A percentile compares a stretch with the other conserved stretches of the same genome.
Evolutionary conservation across 108 stramenopile species (phyloP).

Genomic region (Aurantiochytrium sp.): DNA sequence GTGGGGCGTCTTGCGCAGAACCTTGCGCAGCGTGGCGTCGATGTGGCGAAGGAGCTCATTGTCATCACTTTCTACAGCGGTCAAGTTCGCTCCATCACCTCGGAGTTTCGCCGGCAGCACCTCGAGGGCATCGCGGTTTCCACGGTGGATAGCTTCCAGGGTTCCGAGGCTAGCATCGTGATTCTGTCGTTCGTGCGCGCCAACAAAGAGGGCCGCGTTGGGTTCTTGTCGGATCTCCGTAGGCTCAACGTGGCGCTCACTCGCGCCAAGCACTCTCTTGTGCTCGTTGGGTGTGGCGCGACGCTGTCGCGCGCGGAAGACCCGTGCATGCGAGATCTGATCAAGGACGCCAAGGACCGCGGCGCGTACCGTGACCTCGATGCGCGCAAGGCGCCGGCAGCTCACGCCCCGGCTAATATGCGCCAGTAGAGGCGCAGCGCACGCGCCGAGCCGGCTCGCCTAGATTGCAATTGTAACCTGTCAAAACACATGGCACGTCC

Average conservation of each 20-base stretch:
- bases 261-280: slow-evolving; percentile 59
- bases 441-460: no score
- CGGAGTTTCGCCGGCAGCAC: neutral
- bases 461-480: no score
- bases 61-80: slow-evolving; percentile 8
- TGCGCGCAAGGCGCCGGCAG: no score
- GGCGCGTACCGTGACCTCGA: neutral
- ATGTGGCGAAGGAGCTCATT: neutral
- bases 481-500: no score
- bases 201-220: slow-evolving; percentile 51
- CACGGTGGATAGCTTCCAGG: slow-evolving; percentile 61
- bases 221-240: slow-evolving; percentile 52
- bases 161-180: slow-evolving; percentile 50
- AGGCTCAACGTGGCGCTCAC: slow-evolving; percentile 61
- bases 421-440: no score
- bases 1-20: neutral
- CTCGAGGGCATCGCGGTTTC: slow-evolving; percentile 36
- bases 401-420: no score
- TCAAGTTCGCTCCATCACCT: neutral
- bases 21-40: neutral
- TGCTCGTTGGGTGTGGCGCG: slow-evolving; percentile 54
- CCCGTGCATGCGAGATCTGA: neutral
- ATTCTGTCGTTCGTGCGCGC: slow-evolving; percentile 56
- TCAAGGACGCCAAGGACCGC: neutral
- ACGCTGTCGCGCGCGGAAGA: slow-evolving; percentile 45